Evolutionary conservation across 2,329 filamentous ascomycete genomes (phyloP), one percentile per base, ranked within the genome.

Genomic region (Penicillium sp.): DNA sequence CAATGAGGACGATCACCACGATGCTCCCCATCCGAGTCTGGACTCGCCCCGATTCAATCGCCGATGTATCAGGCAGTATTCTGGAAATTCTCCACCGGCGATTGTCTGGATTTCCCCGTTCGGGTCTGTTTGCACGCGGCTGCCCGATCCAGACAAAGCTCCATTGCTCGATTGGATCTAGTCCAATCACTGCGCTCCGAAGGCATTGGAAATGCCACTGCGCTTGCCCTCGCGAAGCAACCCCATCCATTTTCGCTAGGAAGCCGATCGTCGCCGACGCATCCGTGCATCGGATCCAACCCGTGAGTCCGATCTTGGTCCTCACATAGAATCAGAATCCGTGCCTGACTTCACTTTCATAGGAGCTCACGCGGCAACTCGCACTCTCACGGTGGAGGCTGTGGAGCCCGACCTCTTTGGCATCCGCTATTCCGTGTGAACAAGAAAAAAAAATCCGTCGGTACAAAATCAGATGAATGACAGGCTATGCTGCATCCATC

Each of bases 51-150:
- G 11, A 13, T 27, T 27, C 25, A 9, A n/a, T n/a, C n/a, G n/a
- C n/a, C n/a, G n/a, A 27, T n/a, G 25, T 9, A 32, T 39, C 18
- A 7, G 23, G 35, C 13, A 39, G 20, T 45, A 39, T 54, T 54
- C 51, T 49, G 47, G 49, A 47, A 50, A 48, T 30, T 34, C 37
- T 40, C 41, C 49, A 48, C 45, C 42, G 30, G 28, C 29, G 39
- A 46, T 39, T 32, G 33, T 21, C 36, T 48, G 30, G 34, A 43
- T 45, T 49, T 34, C 40, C 42, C 41, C 10, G 19, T 50, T 48
- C 21, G 41, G 40, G 41, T 16, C 29, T 39, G 48, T 53, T 47
- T 43, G 46, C 30, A 44, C 36, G 17, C 4, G 18, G 13, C 19
- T 32, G 36, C 13, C 23, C 13, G 19, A 29, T 32, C 20, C 23